Evolutionary conservation across 1,139 yeast genomes (phyloP).

Genomic region (Candida tetrigidarum): DNA sequence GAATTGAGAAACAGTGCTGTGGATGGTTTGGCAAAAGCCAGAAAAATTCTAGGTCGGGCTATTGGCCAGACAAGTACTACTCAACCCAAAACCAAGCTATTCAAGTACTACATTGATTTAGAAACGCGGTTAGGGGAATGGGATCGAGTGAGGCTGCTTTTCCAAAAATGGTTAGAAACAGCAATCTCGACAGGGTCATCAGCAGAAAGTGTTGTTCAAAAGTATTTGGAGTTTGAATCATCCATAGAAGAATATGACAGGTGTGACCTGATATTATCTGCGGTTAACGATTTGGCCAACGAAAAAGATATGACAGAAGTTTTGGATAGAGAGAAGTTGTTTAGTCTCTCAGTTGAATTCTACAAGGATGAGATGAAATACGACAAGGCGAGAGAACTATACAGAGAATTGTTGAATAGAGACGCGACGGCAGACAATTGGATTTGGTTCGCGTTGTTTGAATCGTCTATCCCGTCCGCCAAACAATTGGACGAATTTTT

Average conservation of each 20-base stretch:
- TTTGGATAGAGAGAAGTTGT: constrained; percentile 29
- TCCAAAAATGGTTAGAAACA: constrained; percentile 65
- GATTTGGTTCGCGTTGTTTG: constrained; percentile 75
- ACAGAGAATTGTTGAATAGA: constrained; percentile 44
- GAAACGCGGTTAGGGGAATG: constrained; percentile 68
- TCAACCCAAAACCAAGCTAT: constrained; percentile 62
- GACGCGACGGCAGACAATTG: constrained; percentile 49
- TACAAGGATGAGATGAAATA: constrained; percentile 64
- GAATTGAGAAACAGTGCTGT: constrained; percentile 61
- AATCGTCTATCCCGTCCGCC: constrained; percentile 64
- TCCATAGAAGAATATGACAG: constrained; percentile 73
- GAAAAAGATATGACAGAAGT: constrained; percentile 18
- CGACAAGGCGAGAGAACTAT: constrained; percentile 58
- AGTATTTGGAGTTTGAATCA: constrained; percentile 71
- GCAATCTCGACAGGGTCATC: constrained; percentile 46
- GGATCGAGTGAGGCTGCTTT: constrained; percentile 76
- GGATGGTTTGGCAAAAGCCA: constrained; percentile 48
- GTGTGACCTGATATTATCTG: constrained; percentile 60
- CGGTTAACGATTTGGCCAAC: constrained; percentile 42
- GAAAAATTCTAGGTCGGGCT: constrained; percentile 74
- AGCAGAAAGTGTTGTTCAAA: constrained; percentile 31
- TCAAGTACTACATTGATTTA: constrained; percentile 63
- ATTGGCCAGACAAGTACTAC: constrained; percentile 55
- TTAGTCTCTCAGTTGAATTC: constrained; percentile 59
- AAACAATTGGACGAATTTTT: constrained; percentile 49